Percentiles rank a stretch among this genome's conserved stretches.
Evolutionary conservation across 768 basidiomycete species (phyloP).

Genomic region (Hericium coralloides): DNA sequence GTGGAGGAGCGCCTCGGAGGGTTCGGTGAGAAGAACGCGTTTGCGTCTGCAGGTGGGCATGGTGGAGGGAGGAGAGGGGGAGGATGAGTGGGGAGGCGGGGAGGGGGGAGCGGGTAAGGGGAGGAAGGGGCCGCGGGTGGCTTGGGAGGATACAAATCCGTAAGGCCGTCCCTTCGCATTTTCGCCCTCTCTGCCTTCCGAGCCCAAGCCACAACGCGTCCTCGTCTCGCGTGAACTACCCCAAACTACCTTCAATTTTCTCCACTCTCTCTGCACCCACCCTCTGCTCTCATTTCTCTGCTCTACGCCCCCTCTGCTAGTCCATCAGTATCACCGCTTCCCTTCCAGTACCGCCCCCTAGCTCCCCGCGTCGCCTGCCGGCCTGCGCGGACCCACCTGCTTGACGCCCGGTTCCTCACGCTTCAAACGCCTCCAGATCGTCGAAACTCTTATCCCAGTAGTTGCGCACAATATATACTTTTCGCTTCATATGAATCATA

Average conservation of each 20-base stretch:
- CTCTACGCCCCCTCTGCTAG: not conserved
- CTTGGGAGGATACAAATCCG: constrained; percentile 1
- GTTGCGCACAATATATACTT: no score
- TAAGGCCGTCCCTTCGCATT: not conserved
- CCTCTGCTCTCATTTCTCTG: not conserved
- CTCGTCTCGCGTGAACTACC: not conserved
- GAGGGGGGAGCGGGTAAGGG: constrained; percentile 4
- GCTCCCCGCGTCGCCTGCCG: not conserved
- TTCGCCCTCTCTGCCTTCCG: not conserved
- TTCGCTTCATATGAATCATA: no score
- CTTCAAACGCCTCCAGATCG: not conserved
- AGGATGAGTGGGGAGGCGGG: constrained; percentile 10
- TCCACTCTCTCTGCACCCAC: not conserved
- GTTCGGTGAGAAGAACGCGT: constrained; percentile 82
- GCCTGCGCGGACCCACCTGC: not conserved
- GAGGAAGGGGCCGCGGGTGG: constrained; percentile 1
- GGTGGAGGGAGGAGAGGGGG: constrained; percentile 13
- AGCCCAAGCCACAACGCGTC: constrained; percentile 1
- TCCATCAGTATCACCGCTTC: not conserved
- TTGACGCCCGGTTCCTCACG: not conserved
- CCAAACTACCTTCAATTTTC: not conserved
- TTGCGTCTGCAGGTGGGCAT: constrained; percentile 83
- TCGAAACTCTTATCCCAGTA: no score
- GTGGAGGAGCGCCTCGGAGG: constrained; percentile 60
- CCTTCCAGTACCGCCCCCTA: not conserved